phyloP scores from a whole-genome alignment of 106 monocot genomes.

The Dendrobium chrysotoxum region DNA sequence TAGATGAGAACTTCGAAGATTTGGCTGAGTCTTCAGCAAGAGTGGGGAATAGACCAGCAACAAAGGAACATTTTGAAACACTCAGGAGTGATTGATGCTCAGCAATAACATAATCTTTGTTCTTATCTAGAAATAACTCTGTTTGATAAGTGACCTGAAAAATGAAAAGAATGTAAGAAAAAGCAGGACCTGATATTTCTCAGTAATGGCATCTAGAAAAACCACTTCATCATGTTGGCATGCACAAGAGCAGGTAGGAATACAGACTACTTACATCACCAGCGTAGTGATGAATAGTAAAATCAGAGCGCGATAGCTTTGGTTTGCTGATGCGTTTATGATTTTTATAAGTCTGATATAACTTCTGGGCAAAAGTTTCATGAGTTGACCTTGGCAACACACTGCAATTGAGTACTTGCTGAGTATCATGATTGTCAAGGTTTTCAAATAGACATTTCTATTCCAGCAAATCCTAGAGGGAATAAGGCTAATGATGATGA shows the following conservation, averaged over 20 bases:
- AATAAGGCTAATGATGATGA: conserved; percentile 1
- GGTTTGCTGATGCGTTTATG: conserved; percentile 69
- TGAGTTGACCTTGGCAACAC: conserved; percentile 80
- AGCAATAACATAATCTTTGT: conserved; percentile 70
- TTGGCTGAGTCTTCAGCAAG: conserved; percentile 54
- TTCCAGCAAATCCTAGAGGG: not conserved
- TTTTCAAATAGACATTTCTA: not conserved
- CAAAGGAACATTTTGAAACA: conserved; percentile 69
- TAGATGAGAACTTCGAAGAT: conserved; percentile 82
- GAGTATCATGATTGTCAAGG: not conserved
- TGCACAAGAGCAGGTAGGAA: not conserved
- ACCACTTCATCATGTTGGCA: not conserved
- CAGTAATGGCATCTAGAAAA: not conserved
- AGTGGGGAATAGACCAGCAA: conserved; percentile 64
- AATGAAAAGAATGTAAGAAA: not conserved
- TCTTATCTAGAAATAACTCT: conserved; percentile 60
- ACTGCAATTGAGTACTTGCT: conserved; percentile 23
- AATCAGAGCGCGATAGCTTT: conserved; percentile 63
- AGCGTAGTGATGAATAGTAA: conserved; percentile 82
- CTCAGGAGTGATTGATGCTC: conserved; percentile 67
- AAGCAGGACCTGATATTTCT: not conserved
- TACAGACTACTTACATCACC: conserved; percentile 54
- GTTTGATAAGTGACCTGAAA: conserved; percentile 87
- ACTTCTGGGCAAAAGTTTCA: conserved; percentile 74
- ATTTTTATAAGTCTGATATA: conserved; percentile 67